phyloP scores from a whole-genome alignment of 306 rosid genomes.

The Vigna mungo region DNA sequence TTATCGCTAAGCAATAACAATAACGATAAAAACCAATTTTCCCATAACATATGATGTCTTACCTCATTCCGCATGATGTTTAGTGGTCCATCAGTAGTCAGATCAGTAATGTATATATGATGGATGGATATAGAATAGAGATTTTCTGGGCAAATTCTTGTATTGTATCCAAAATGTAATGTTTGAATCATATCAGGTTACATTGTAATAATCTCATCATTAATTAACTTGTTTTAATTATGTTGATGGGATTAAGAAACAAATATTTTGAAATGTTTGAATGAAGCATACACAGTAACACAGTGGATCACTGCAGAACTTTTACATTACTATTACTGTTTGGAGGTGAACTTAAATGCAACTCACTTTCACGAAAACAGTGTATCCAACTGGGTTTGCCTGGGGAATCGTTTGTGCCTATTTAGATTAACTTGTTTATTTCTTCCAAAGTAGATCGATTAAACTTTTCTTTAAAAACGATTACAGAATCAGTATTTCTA shows the following conservation, averaged over 20 bases:
- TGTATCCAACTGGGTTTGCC: neutral
- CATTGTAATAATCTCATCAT: no score
- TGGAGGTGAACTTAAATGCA: neutral
- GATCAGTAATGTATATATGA: neutral
- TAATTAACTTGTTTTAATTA: neutral
- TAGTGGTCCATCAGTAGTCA: conserved; percentile 38
- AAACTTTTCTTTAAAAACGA: neutral
- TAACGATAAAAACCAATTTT: conserved; percentile 11
- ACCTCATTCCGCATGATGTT: conserved; percentile 38
- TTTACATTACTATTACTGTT: neutral
- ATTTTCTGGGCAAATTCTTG: neutral
- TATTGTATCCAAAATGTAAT: neutral
- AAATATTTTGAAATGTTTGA: neutral
- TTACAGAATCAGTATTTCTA: neutral
- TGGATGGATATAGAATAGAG: neutral
- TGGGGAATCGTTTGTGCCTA: neutral
- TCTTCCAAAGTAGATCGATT: neutral
- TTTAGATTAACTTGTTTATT: neutral
- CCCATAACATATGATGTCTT: conserved; percentile 42
- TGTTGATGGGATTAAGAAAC: no score
- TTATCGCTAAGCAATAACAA: neutral
- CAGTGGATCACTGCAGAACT: neutral
- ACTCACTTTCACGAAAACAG: conserved; percentile 17
- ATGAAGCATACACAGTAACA: neutral
- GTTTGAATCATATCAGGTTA: neutral